Evolutionary conservation across 75 land plant species (phyloP).

Genomic region (Picea glauca): DNA sequence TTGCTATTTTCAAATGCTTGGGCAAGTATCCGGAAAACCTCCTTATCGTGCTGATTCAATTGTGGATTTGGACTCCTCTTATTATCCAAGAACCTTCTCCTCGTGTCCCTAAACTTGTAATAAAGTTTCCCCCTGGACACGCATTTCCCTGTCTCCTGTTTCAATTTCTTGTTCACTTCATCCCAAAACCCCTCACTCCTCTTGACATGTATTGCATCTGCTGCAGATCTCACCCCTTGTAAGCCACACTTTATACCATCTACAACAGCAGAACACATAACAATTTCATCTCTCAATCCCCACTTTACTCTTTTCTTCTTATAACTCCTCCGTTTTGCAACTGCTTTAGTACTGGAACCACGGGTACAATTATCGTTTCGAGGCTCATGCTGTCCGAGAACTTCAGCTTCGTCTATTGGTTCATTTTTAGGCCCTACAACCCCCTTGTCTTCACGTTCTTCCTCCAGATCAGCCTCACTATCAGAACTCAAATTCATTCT

Average conservation of each 20-base stretch:
- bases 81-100: background rate
- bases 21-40: slow-evolving; percentile 3
- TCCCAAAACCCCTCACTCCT: background rate
- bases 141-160: background rate
- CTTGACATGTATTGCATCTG: background rate
- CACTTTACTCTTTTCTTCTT: background rate
- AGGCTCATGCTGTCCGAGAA: background rate
- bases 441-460: background rate
- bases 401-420: background rate
- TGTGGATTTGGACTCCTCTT: background rate
- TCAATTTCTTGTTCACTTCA: background rate
- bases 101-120: background rate
- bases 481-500: slow-evolving; percentile 8
- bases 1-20: background rate
- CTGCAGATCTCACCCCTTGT: background rate
- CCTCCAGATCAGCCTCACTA: slow-evolving; percentile 5
- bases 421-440: background rate
- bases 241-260: slow-evolving; percentile 1
- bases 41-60: background rate
- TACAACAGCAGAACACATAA: background rate
- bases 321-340: background rate
- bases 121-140: background rate
- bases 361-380: background rate
- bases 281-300: slow-evolving; percentile 4
- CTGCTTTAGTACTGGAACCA: background rate